Conservation (phyloP, 495 filamentous ascomycete genomes). For the Penicillium roqueforti region DNA sequence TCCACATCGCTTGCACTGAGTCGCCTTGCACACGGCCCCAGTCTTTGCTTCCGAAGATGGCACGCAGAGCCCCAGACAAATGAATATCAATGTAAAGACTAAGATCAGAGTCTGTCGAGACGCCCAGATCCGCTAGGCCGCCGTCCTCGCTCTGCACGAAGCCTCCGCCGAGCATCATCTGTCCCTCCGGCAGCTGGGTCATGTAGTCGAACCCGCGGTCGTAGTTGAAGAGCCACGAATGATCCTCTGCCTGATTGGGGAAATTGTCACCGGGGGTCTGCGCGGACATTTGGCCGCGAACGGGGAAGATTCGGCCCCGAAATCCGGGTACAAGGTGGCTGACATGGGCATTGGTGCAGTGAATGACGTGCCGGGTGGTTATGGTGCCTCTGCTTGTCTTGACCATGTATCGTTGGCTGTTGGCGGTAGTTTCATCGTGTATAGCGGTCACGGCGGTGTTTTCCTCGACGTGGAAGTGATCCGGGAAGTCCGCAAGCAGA, state of each 20-base stretch:
- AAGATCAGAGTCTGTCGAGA: slow-evolving; percentile 31
- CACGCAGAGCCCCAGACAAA: slow-evolving; percentile 26
- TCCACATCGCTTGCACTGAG: slow-evolving; percentile 63
- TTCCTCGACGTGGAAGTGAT: slow-evolving; percentile 66
- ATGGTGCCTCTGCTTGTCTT: slow-evolving; percentile 62
- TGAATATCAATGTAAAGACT: slow-evolving; percentile 31
- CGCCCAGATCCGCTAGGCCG: slow-evolving; percentile 47
- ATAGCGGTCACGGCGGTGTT: slow-evolving; percentile 60
- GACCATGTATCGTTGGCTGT: slow-evolving; percentile 31
- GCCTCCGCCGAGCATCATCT: slow-evolving; percentile 66
- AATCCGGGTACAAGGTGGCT: slow-evolving; percentile 67
- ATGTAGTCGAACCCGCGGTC: slow-evolving; percentile 76
- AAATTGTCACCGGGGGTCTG: slow-evolving; percentile 51
- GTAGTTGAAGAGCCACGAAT: slow-evolving; percentile 43
- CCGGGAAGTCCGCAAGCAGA: slow-evolving; percentile 38
- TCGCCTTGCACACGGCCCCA: slow-evolving; percentile 38
- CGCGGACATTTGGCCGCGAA: slow-evolving; percentile 57
- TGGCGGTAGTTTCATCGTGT: not conserved
- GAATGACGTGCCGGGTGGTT: slow-evolving; percentile 54
- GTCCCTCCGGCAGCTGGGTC: slow-evolving; percentile 55
- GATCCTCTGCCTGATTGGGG: slow-evolving; percentile 24
- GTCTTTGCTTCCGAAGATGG: slow-evolving; percentile 29
- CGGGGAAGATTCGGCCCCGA: slow-evolving; percentile 67
- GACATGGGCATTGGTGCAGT: slow-evolving; percentile 78
- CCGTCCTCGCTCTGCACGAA: slow-evolving; percentile 42